phyloP scores from a whole-genome alignment of 208 protist species.

The Borovskyia barvae region DNA sequence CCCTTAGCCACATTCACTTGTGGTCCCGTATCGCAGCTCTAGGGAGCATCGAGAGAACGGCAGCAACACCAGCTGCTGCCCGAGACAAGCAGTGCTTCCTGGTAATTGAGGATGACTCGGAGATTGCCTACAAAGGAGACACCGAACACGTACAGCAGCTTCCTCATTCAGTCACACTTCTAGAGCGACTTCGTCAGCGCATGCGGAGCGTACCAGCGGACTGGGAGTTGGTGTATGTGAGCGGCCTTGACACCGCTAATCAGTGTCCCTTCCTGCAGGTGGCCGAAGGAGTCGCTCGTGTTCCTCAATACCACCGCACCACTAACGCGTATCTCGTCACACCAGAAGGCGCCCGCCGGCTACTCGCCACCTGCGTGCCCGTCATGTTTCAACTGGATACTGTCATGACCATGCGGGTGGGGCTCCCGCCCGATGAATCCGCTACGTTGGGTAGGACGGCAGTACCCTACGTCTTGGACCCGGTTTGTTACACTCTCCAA shows the following conservation, averaged over 20 bases:
- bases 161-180: constrained; percentile 39
- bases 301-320: constrained; percentile 84
- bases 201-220: constrained; percentile 41
- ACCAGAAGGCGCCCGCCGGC: constrained; percentile 44
- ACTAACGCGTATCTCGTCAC: constrained; percentile 81
- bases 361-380: constrained; percentile 63
- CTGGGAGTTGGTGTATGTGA: constrained; percentile 84
- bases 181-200: constrained; percentile 23
- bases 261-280: constrained; percentile 28
- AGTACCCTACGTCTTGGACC: constrained; percentile 45
- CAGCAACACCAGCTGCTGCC: neutral
- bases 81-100: constrained; percentile 20
- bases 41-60: neutral
- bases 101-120: constrained; percentile 58
- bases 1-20: constrained; percentile 67
- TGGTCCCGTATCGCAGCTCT: constrained; percentile 66
- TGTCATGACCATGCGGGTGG: constrained; percentile 73
- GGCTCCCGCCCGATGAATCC: neutral
- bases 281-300: constrained; percentile 48
- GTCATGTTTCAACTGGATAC: constrained; percentile 87
- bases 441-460: neutral
- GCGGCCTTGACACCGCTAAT: constrained; percentile 75
- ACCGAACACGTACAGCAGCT: too few relatives aligned
- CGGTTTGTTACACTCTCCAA: constrained; percentile 81
- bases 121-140: constrained; percentile 36